Evolutionary conservation across 225 moss, liverwort and hornwort genomes (phyloP).

Genomic region (Thuidium tamariscinum): DNA sequence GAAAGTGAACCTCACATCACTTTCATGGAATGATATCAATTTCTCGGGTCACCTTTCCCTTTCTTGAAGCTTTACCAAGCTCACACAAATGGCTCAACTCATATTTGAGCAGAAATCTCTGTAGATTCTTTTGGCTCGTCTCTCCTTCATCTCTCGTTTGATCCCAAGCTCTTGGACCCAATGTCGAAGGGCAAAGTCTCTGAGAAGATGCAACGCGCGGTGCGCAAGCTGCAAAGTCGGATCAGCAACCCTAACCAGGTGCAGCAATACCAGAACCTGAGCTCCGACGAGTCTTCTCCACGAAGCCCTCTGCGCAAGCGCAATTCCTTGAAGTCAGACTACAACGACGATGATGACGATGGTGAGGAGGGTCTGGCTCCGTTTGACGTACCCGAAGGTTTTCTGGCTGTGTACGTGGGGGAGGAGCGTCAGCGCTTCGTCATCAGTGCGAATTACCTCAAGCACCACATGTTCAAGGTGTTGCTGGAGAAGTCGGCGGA

Average conservation of each 20-base stretch:
- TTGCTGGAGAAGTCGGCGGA: slow-evolving; percentile 78
- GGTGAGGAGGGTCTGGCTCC: neutral
- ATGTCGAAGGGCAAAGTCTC: slow-evolving; percentile 41
- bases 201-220: slow-evolving; percentile 46
- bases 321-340: neutral
- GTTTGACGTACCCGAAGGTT: slow-evolving; percentile 71
- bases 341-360: neutral
- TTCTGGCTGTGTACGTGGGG: slow-evolving; percentile 75
- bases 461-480: slow-evolving; percentile 53
- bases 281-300: slow-evolving; percentile 15
- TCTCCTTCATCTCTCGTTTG: neutral
- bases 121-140: neutral
- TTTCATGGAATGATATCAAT: neutral
- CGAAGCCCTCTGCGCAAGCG: neutral
- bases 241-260: slow-evolving; percentile 21
- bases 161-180: neutral
- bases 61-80: neutral
- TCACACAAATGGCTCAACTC: neutral
- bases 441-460: slow-evolving; percentile 66
- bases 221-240: slow-evolving; percentile 35
- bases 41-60: neutral
- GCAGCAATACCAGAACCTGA: slow-evolving; percentile 25
- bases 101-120: neutral
- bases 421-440: slow-evolving; percentile 62
- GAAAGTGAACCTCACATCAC: neutral